These are phyloP conservation scores for Coelastrella sp. DNA, from an alignment of 139 green algal species.

Conservation along the genomic window DNA sequence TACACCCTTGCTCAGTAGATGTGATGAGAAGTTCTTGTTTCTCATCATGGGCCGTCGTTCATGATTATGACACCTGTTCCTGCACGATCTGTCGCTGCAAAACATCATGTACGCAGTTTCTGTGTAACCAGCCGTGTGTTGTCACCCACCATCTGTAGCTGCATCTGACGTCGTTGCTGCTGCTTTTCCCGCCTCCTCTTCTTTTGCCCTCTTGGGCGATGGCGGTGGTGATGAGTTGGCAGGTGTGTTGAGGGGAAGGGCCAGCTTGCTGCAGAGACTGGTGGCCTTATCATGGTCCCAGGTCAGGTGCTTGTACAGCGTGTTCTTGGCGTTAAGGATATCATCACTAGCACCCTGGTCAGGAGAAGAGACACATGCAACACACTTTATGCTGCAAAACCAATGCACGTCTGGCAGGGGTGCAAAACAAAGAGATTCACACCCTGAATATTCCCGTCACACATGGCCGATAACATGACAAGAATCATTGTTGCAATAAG, in stretches of 20 bases:
- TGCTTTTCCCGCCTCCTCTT: neutral
- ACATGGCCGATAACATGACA: too few species aligned
- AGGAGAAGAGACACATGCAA: neutral
- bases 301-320: conserved; percentile 85
- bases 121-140: neutral
- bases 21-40: conserved; percentile 46
- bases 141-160: neutral
- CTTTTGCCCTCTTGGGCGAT: conserved; percentile 57
- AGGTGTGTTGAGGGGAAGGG: conserved; percentile 33
- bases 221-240: conserved; percentile 56
- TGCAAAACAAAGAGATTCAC: too few species aligned
- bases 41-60: conserved; percentile 39
- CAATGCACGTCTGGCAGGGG: neutral
- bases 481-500: too few species aligned
- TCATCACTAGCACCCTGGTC: conserved; percentile 77
- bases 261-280: conserved; percentile 34
- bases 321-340: conserved; percentile 80
- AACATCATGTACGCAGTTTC: too few species aligned
- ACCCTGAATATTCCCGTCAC: too few species aligned
- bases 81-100: too few species aligned
- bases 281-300: conserved; percentile 63
- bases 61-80: too few species aligned
- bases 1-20: neutral
- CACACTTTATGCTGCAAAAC: too few species aligned
- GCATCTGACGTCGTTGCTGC: too few species aligned